Evolutionary conservation across 2,329 filamentous ascomycete genomes (phyloP).

Genomic region (Emergomyces orientalis): DNA sequence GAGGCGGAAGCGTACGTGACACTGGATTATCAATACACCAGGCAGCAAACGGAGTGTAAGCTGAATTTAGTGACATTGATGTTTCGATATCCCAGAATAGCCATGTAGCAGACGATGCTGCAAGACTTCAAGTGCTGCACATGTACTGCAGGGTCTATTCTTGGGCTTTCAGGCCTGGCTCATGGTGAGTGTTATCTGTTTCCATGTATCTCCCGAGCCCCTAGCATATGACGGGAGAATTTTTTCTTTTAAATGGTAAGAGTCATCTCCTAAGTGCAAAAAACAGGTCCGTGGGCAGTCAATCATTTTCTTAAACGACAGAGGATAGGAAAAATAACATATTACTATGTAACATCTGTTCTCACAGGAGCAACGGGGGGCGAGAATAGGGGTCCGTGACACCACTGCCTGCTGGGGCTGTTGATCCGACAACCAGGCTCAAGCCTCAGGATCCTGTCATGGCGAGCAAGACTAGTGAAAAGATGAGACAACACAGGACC

Average conservation of each 20-base stretch:
- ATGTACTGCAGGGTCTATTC: not conserved
- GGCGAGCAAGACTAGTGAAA: not conserved
- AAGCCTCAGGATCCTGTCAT: not conserved
- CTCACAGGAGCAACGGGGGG: not conserved
- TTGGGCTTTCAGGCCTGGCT: not conserved
- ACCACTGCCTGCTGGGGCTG: not conserved
- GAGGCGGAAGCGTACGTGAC: not conserved
- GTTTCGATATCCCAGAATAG: not conserved
- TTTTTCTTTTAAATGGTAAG: not conserved
- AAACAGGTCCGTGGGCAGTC: not conserved
- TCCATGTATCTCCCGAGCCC: not conserved
- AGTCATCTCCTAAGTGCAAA: not conserved
- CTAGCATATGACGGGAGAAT: not conserved
- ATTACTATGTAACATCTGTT: not conserved
- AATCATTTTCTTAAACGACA: not conserved
- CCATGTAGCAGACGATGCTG: not conserved
- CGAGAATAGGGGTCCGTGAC: not conserved
- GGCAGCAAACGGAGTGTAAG: not conserved
- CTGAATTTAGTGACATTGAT: not conserved
- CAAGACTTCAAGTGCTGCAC: not conserved
- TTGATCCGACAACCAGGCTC: not conserved
- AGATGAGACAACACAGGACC: not conserved
- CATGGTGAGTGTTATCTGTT: not conserved
- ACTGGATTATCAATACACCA: not conserved
- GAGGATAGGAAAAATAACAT: not conserved